Conservation (phyloP, 768 basidiomycete genomes). For the Termitomyces titanicus region DNA sequence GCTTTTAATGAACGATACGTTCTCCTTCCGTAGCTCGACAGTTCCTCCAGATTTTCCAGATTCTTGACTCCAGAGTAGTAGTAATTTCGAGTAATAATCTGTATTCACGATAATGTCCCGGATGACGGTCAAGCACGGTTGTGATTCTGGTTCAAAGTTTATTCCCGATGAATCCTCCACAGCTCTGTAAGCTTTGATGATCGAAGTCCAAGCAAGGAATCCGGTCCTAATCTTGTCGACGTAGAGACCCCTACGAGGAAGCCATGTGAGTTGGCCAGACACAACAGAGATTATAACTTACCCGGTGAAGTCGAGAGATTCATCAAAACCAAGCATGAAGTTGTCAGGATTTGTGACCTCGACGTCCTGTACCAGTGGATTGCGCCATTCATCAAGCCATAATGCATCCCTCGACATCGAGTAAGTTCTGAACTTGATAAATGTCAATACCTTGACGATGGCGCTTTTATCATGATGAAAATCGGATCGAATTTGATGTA, state of each 20-base stretch:
- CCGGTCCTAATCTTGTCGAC: constrained; percentile 77
- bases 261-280: constrained; percentile 3
- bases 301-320: constrained; percentile 33
- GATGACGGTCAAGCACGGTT: constrained; percentile 49
- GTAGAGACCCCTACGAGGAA: constrained; percentile 37
- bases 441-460: constrained; percentile 59
- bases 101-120: constrained; percentile 37
- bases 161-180: constrained; percentile 35
- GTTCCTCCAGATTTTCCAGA: constrained; percentile 50
- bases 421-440: constrained; percentile 76
- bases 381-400: constrained; percentile 72
- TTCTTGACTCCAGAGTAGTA: constrained; percentile 77
- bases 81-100: constrained; percentile 59
- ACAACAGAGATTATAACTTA: constrained; percentile 18
- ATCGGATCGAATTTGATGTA: background rate
- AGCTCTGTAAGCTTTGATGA: constrained; percentile 56
- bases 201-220: constrained; percentile 70
- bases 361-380: constrained; percentile 51
- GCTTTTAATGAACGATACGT: constrained; percentile 38
- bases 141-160: constrained; percentile 53
- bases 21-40: constrained; percentile 55
- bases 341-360: constrained; percentile 41
- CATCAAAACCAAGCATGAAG: constrained; percentile 46
- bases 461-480: constrained; percentile 39
- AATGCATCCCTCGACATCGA: constrained; percentile 59